Conservation (phyloP, 805 yeast genomes). For the Suhomyces sp. region DNA sequence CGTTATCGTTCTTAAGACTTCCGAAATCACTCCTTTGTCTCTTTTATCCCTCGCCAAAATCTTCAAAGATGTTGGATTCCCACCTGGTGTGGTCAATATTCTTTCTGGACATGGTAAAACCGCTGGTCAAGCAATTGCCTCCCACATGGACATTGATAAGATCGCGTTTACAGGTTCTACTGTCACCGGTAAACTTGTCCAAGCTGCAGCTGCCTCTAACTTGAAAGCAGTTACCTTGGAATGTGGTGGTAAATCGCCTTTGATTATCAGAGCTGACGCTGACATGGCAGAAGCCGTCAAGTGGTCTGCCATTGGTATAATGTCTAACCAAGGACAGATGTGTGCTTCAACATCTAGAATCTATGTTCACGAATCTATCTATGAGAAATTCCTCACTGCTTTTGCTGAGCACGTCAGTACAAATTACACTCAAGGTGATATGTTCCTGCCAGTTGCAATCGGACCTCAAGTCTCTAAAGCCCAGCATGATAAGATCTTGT, state of each 20-base stretch:
- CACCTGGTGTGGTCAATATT: constrained; percentile 73
- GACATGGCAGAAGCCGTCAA: constrained; percentile 63
- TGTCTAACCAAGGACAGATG: constrained; percentile 66
- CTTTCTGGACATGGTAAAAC: constrained; percentile 66
- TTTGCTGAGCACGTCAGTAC: constrained; percentile 47
- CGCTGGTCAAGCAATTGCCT: constrained; percentile 68
- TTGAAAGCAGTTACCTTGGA: constrained; percentile 66
- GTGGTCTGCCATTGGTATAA: constrained; percentile 67
- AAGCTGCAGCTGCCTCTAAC: constrained; percentile 57
- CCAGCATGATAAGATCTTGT: constrained; percentile 52
- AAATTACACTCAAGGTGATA: constrained; percentile 56
- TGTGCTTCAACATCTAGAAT: constrained; percentile 68
- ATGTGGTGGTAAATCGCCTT: constrained; percentile 76
- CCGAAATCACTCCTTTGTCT: constrained; percentile 76
- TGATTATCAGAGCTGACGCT: constrained; percentile 62
- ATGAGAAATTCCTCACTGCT: constrained; percentile 50
- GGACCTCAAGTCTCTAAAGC: constrained; percentile 63
- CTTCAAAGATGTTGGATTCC: constrained; percentile 67
- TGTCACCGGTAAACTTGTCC: constrained; percentile 65
- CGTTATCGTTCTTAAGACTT: constrained; percentile 66
- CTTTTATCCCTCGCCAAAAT: constrained; percentile 58
- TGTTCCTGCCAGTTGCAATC: constrained; percentile 48
- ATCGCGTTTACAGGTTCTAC: constrained; percentile 60
- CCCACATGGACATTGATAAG: constrained; percentile 50
- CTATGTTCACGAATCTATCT: constrained; percentile 54